These are phyloP conservation scores for Psidium guajava DNA, from an alignment of 345 rosid genomes.

Conservation along the genomic window DNA sequence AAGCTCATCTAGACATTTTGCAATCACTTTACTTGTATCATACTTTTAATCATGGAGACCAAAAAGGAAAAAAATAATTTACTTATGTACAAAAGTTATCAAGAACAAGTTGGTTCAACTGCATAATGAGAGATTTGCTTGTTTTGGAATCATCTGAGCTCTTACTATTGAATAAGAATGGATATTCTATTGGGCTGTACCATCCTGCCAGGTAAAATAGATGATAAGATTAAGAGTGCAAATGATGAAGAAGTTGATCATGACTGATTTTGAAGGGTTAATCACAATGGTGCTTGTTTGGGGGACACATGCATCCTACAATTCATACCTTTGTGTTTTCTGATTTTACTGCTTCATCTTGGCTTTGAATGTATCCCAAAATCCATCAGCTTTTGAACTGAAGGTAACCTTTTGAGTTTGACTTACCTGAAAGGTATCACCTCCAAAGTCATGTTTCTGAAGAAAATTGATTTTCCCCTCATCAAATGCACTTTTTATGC, in stretches of 20 bases:
- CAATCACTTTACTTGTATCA: neutral
- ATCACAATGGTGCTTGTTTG: neutral
- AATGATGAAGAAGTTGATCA: neutral
- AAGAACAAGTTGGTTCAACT: neutral
- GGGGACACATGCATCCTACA: neutral
- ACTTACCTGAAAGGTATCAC: neutral
- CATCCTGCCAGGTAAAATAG: neutral
- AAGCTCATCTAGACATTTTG: neutral
- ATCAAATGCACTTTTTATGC: neutral
- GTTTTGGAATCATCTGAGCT: neutral
- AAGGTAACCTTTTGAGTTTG: conserved; percentile 32
- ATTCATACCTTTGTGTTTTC: neutral
- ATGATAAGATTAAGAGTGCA: neutral
- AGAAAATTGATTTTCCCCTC: neutral
- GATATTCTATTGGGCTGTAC: neutral
- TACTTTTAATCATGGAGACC: neutral
- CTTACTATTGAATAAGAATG: neutral
- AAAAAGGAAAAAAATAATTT: too few relatives aligned
- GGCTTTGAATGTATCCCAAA: conserved; percentile 43
- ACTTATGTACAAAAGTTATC: neutral
- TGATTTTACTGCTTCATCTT: neutral
- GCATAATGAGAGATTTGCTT: neutral
- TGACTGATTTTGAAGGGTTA: neutral
- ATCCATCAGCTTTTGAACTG: conserved; percentile 45
- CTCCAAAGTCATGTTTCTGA: neutral